Evolutionary conservation across 2,329 filamentous ascomycete genomes (phyloP).

Genomic region (Periconia sp.): DNA sequence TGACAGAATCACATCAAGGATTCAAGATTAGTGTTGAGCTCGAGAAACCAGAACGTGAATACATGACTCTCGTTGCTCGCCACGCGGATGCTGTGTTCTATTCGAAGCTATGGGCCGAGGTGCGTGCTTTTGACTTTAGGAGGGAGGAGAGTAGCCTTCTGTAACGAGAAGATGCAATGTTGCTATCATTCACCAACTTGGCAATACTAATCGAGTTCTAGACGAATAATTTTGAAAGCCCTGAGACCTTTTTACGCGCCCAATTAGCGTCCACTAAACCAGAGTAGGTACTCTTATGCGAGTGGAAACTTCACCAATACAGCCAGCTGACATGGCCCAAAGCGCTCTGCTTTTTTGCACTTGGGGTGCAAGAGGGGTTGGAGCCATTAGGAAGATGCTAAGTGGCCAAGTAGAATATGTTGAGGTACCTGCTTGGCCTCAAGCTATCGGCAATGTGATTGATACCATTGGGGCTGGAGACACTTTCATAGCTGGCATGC

Average conservation of each 20-base stretch:
- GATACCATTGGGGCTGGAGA: slow-evolving; percentile 77
- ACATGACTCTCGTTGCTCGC: slow-evolving; percentile 64
- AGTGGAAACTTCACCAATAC: too few species aligned
- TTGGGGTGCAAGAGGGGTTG: slow-evolving; percentile 64
- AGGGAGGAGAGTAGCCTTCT: too few species aligned
- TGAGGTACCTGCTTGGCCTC: slow-evolving; percentile 7
- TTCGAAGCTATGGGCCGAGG: slow-evolving; percentile 69
- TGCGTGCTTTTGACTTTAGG: too few species aligned
- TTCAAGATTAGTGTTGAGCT: slow-evolving; percentile 71
- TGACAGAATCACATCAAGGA: slow-evolving; percentile 41
- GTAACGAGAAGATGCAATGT: too few species aligned
- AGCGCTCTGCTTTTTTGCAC: slow-evolving; percentile 58
- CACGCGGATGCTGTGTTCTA: slow-evolving; percentile 76
- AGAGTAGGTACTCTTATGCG: too few species aligned
- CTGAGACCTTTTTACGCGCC: too few species aligned
- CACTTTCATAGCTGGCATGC: slow-evolving; percentile 74
- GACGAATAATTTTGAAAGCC: too few species aligned
- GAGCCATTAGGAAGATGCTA: slow-evolving; percentile 49
- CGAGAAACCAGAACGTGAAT: slow-evolving; percentile 70
- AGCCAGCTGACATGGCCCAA: too few species aligned
- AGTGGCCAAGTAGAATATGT: slow-evolving; percentile 11
- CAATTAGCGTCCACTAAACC: too few species aligned
- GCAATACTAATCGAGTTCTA: too few species aligned
- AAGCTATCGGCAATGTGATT: slow-evolving; percentile 11
- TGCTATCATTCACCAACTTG: too few species aligned